Evolutionary conservation across 176 grass and related monocot species (phyloP), one percentile per base, ranked within the genome.

Genomic region (Ensete ventricosum): DNA sequence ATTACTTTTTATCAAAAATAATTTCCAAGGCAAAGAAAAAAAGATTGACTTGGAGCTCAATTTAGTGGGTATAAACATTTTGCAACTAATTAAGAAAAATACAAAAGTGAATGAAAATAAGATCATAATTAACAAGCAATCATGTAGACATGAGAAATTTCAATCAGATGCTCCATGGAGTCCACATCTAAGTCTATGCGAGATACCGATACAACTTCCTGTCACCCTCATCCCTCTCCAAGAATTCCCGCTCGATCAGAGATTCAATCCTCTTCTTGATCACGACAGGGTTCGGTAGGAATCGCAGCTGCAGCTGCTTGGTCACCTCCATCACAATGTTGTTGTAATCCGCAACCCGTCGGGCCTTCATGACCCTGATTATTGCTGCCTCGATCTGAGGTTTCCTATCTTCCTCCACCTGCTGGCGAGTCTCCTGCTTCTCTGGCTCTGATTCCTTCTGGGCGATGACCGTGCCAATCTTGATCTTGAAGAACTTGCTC

Each of bases 201-300:
- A 96, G 92, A 75, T 96, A 96, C 50, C 89, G 92, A 79, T 96
- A 96, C 83, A 96, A 82, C 65, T 96, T 96, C 75, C 92, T 92
- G 80, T 96, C 89, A 74, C 83, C 75, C 83, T 89, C 92, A 74
- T 96, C 92, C 76, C 92, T 96, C 67, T 96, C 92, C 73, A 96
- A 92, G 74, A 96, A 96, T 54, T 96, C 92, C 20, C 92, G 89
- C 62, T 96, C 92, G 57, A 96, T 96, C 16, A 96, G 80, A 78
- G 86, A 92, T 71, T 96, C 92, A 25, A 96, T 92, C 52, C 92
- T 82, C 74, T 96, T 96, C 81, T 96, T 96, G 74, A 96, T 92
- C 74, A 96, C 83, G 80, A 96, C 89, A 50, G 92, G 92, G 65
- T 96, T 96, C 10, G 89, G 86, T 72, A 96, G 82, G 86, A 96